Conservation (phyloP, 306 rosid species). For the Vigna reflexopilosa region DNA sequence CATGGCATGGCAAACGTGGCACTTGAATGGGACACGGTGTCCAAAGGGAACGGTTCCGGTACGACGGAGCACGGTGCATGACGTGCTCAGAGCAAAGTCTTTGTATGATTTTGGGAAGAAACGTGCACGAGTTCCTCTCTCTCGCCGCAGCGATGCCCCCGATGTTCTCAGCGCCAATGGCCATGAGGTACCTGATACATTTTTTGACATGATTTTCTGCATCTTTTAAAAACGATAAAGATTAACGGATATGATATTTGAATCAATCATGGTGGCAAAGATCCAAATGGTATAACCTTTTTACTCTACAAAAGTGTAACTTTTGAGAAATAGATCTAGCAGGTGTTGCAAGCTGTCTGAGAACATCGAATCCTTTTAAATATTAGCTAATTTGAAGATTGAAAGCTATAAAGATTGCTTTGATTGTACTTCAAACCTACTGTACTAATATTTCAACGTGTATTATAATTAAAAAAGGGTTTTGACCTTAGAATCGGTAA, state of each 20-base stretch:
- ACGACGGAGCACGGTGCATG: slow-evolving; percentile 62
- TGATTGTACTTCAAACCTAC: neutral
- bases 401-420: slow-evolving; percentile 14
- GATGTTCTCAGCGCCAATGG: slow-evolving; percentile 72
- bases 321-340: slow-evolving; percentile 17
- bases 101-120: slow-evolving; percentile 83
- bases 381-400: neutral
- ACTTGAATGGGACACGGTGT: slow-evolving; percentile 76
- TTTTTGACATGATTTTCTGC: too few relatives aligned
- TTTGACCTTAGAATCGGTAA: neutral
- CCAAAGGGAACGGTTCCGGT: slow-evolving; percentile 81
- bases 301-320: neutral
- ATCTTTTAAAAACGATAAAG: too few relatives aligned
- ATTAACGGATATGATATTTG: too few relatives aligned
- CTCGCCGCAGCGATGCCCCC: slow-evolving; percentile 55
- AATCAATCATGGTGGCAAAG: too few relatives aligned
- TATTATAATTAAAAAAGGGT: neutral
- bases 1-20: slow-evolving; percentile 77
- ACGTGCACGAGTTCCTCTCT: slow-evolving; percentile 26
- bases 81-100: slow-evolving; percentile 79
- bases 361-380: slow-evolving; percentile 25
- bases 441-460: slow-evolving; percentile 7
- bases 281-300: neutral
- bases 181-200: slow-evolving; percentile 66
- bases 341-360: neutral